These are phyloP conservation scores for Batrachochytrium dendrobatidis DNA, from an alignment of 371 early-diverging fungal genomes.

Conservation along the genomic window DNA sequence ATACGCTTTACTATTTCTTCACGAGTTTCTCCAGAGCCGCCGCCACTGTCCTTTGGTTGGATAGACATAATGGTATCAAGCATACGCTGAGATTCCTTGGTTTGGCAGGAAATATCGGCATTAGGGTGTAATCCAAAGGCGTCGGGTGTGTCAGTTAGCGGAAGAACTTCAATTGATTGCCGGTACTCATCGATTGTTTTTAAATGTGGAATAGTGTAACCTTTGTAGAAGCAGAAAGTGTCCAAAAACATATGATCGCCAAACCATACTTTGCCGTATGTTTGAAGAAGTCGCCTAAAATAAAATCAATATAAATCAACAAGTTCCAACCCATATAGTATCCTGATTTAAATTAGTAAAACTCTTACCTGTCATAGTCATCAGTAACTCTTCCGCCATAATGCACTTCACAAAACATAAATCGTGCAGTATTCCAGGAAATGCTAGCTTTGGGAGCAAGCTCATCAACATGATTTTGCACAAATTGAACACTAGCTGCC, in stretches of 20 bases:
- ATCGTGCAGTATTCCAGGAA: constrained; percentile 50
- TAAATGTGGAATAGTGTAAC: constrained; percentile 48
- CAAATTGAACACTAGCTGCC: constrained; percentile 51
- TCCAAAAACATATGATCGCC: constrained; percentile 57
- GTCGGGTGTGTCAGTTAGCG: constrained; percentile 50
- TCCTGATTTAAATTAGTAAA: neutral
- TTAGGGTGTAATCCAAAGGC: constrained; percentile 59
- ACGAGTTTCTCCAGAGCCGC: constrained; percentile 48
- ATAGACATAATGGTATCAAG: constrained; percentile 55
- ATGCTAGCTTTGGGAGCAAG: constrained; percentile 49
- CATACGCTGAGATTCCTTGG: constrained; percentile 50
- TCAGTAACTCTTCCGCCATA: constrained; percentile 59
- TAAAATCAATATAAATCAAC: neutral
- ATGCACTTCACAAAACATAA: constrained; percentile 59
- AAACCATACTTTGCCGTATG: constrained; percentile 55
- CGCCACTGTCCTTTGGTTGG: constrained; percentile 53
- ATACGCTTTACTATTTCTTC: constrained; percentile 53
- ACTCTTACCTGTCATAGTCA: constrained; percentile 46
- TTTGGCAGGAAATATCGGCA: constrained; percentile 52
- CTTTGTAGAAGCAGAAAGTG: constrained; percentile 48
- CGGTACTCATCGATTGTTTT: constrained; percentile 55
- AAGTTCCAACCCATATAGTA: neutral
- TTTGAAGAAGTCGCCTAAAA: constrained; percentile 38
- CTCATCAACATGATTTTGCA: constrained; percentile 59
- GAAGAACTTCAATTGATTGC: constrained; percentile 43